Evolutionary conservation across 345 rosid genomes (phyloP).

Genomic region (Brassica juncea): DNA sequence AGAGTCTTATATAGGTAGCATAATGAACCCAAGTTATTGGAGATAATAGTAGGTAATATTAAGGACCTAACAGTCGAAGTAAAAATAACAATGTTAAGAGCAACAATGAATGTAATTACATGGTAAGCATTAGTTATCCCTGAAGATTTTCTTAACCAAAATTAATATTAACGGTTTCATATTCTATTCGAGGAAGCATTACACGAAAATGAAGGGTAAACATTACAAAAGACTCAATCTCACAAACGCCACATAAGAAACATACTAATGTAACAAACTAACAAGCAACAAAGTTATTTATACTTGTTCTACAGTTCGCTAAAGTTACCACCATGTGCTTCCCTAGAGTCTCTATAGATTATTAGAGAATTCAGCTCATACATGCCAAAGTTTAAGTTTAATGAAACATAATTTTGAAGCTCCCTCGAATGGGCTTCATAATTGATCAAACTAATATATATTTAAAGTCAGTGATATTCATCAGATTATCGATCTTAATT

Average conservation of each 20-base stretch:
- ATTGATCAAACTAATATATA: neutral
- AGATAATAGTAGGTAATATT: neutral
- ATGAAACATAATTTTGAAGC: neutral
- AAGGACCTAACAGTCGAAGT: neutral
- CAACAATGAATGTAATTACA: neutral
- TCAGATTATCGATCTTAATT: neutral
- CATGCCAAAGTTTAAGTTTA: neutral
- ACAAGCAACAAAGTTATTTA: neutral
- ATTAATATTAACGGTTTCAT: neutral
- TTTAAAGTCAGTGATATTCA: neutral
- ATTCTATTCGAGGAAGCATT: neutral
- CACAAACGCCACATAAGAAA: neutral
- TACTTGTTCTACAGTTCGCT: neutral
- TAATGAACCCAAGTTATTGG: neutral
- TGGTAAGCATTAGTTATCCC: neutral
- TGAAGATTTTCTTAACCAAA: neutral
- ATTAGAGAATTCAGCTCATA: neutral
- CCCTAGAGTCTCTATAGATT: neutral
- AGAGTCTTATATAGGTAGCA: neutral
- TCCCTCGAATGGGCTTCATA: neutral
- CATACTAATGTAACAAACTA: neutral
- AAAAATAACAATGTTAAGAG: neutral
- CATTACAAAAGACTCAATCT: neutral
- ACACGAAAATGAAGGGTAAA: neutral
- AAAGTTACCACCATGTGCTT: neutral